Evolutionary conservation across 1,284 basidiomycete species (phyloP), one percentile per base, ranked within the genome.

Genomic region (Uromyces viciae-fabae): DNA sequence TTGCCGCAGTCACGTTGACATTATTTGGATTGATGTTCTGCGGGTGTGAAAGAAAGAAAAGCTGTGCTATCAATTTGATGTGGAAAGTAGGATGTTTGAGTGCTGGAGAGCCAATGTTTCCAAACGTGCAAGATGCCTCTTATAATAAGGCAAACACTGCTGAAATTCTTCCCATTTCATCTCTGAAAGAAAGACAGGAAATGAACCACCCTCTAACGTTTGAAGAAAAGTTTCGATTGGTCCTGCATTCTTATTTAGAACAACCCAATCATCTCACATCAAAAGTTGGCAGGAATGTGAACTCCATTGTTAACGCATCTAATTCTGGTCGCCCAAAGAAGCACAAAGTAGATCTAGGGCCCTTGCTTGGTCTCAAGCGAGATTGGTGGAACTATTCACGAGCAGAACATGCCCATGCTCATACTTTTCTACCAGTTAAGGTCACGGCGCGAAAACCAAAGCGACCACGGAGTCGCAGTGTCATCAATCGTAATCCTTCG

Each of bases 11-110:
- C n/a, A 43, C 79, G 25, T 66, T 81, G 40, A 75, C 71, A 33
- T 46, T 81, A 14, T 75, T 81, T 22, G 79, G 79, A 19, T 52
- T 81, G 46, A 75, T 52, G 54, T 43, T 60, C 36, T 81, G 79
- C 58, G 72, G 79, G 25, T 81, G 79, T 54, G 79, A 81, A 40
- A 33, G 72, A 14, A 81, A 81, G 46, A 81, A 33, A 49, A 74
- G 60, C 31, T 81, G 79, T 58, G 71, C 71, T 36, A 14, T 81
- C n/a, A 68, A 74, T 81, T 66, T 81, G 22, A 81, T 81, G 79
- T 75, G 71, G 79, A 81, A 81, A 54, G 46, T 81, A 3, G 79
- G 79, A 15, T 74, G 79, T 40, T 42, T 81, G 36, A 81, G 79
- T 54, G 72, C 71, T n/a, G 79, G 78, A 40, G 17, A 60, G 66